These are phyloP conservation scores for Tetracladium setigerum DNA, from an alignment of 495 filamentous ascomycete genomes.

Conservation along the genomic window DNA sequence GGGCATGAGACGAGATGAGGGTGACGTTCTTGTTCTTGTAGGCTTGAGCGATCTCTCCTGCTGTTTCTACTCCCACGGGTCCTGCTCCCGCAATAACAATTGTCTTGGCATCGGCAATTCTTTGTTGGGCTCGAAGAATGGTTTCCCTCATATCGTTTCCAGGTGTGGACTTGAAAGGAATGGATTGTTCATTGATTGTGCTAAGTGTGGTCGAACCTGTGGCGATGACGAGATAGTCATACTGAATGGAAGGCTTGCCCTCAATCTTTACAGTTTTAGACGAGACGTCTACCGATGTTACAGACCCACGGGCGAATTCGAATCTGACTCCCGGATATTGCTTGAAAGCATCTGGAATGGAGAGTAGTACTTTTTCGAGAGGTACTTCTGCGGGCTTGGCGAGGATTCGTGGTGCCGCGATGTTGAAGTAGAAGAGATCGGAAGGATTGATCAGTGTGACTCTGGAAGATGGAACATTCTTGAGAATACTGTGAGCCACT, in stretches of 20 bases:
- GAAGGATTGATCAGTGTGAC: conserved; percentile 46
- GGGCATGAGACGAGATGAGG: conserved; percentile 18
- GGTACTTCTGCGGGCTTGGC: conserved; percentile 34
- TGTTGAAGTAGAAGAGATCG: conserved; percentile 42
- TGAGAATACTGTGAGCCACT: conserved; percentile 41
- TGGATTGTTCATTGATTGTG: conserved; percentile 18
- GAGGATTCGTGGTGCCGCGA: conserved; percentile 38
- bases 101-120: conserved; percentile 31
- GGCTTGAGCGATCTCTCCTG: conserved; percentile 37
- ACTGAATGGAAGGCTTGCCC: conserved; percentile 21
- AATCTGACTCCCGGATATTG: conserved; percentile 4
- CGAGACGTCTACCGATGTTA: conserved; percentile 10
- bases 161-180: conserved; percentile 26
- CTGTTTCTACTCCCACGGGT: conserved; percentile 44
- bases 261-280: conserved; percentile 30
- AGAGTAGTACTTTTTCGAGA: conserved; percentile 35
- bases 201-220: conserved; percentile 21
- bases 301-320: neutral
- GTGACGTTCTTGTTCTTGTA: conserved; percentile 25
- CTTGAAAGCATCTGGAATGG: conserved; percentile 26
- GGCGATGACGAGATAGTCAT: conserved; percentile 39
- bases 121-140: conserved; percentile 30
- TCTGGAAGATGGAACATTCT: conserved; percentile 28
- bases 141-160: conserved; percentile 22
- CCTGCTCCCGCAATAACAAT: conserved; percentile 47